Conservation (phyloP, 441 rosid genomes). For the Euphorbia schlechtendalii region DNA sequence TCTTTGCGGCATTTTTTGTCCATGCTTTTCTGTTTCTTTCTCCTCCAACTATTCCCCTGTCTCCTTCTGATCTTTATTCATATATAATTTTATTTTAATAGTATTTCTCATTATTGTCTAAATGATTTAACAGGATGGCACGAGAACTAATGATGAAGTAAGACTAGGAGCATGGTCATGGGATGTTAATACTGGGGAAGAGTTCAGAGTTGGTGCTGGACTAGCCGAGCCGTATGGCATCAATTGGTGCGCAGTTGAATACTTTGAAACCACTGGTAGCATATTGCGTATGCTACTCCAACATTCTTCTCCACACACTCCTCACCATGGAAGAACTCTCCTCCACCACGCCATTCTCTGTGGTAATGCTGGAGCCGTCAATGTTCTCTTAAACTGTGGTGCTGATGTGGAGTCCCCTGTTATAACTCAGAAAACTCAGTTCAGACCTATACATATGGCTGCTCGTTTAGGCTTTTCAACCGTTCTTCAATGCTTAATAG, state of each 20-base stretch:
- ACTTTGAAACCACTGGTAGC: constrained; percentile 72
- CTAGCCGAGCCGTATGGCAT: constrained; percentile 83
- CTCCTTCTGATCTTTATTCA: neutral
- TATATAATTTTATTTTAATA: neutral
- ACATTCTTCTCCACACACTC: constrained; percentile 33
- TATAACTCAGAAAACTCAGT: constrained; percentile 39
- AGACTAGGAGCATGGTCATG: constrained; percentile 97
- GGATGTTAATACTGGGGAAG: constrained; percentile 85
- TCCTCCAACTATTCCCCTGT: neutral
- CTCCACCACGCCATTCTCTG: constrained; percentile 95
- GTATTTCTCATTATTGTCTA: constrained; percentile 11
- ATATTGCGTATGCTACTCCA: constrained; percentile 64
- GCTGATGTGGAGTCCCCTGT: constrained; percentile 54
- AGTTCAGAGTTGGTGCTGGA: constrained; percentile 93
- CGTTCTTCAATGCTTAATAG: constrained; percentile 46
- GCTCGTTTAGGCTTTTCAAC: constrained; percentile 56
- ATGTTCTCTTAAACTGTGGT: constrained; percentile 57
- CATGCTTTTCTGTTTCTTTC: neutral
- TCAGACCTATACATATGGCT: constrained; percentile 80
- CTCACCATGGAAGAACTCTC: constrained; percentile 72
- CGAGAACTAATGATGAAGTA: constrained; percentile 43
- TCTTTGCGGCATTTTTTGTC: neutral
- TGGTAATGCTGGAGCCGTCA: constrained; percentile 63
- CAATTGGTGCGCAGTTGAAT: constrained; percentile 94
- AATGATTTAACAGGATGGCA: constrained; percentile 55